Percentiles rank a stretch among this genome's conserved stretches.
phyloP scores from a whole-genome alignment of 2,329 filamentous ascomycete species.

The Fusarium sarcochroum region DNA sequence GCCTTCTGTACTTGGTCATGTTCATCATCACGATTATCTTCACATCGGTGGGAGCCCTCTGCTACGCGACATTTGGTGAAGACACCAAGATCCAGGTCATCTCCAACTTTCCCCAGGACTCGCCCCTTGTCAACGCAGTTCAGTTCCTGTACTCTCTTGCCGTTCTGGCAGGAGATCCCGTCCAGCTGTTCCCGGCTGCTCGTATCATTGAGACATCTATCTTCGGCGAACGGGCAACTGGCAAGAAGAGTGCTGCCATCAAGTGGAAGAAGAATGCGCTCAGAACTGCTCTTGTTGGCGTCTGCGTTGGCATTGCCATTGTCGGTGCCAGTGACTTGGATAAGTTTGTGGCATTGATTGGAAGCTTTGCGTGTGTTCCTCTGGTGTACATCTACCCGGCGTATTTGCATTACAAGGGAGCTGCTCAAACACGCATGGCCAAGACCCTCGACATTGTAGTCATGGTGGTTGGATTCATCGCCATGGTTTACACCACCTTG shows the following conservation, averaged over 20 bases:
- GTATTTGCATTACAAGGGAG: conserved; percentile 76
- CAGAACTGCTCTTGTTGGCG: conserved; percentile 67
- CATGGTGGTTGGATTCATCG: conserved; percentile 73
- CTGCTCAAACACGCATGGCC: conserved; percentile 68
- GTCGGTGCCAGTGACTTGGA: conserved; percentile 78
- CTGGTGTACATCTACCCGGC: conserved; percentile 84
- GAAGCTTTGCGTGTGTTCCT: conserved; percentile 80
- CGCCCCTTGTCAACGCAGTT: conserved; percentile 80
- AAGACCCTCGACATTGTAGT: conserved; percentile 73
- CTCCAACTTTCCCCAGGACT: conserved; percentile 80
- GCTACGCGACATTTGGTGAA: conserved; percentile 80
- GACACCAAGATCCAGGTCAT: conserved; percentile 81
- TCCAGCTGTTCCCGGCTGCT: conserved; percentile 81
- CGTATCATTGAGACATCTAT: conserved; percentile 78
- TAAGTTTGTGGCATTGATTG: conserved; percentile 81
- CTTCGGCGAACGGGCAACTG: conserved; percentile 75
- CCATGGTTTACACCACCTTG: conserved; percentile 79
- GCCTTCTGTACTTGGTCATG: conserved; percentile 78
- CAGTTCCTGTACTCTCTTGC: conserved; percentile 82
- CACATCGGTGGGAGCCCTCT: conserved; percentile 79
- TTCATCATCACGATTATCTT: conserved; percentile 80
- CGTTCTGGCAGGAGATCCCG: conserved; percentile 79
- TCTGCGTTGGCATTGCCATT: conserved; percentile 74
- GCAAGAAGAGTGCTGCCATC: conserved; percentile 73
- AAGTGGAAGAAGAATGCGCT: conserved; percentile 85